Evolutionary conservation across 345 rosid genomes (phyloP).

Genomic region (Gossypium stocksii): DNA sequence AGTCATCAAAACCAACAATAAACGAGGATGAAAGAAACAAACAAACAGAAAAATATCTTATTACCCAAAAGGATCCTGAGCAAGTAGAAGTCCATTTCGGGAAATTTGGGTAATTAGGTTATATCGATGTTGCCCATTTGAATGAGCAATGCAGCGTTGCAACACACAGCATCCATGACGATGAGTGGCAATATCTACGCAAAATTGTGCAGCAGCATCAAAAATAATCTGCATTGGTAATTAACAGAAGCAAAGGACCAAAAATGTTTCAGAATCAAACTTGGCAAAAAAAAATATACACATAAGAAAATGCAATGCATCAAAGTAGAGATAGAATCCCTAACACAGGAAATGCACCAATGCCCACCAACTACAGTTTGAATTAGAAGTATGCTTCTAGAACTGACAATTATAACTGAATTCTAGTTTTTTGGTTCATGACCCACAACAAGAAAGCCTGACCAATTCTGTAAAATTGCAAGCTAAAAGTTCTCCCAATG

Average conservation of each 20-base stretch:
- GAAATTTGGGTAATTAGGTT: slow-evolving; percentile 48
- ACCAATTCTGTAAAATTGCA: not conserved
- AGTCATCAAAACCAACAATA: not conserved
- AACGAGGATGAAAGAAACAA: not conserved
- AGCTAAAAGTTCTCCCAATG: not conserved
- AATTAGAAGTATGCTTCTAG: not conserved
- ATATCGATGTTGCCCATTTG: slow-evolving; percentile 42
- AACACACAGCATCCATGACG: slow-evolving; percentile 73
- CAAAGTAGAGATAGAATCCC: not conserved
- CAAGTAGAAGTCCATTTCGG: slow-evolving; percentile 46
- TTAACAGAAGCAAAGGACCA: not conserved
- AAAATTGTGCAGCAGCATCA: slow-evolving; percentile 55
- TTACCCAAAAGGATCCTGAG: slow-evolving; percentile 80
- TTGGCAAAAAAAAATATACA: not conserved
- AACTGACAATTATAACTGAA: not conserved
- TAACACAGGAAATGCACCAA: not conserved
- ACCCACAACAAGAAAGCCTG: not conserved
- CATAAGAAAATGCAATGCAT: not conserved
- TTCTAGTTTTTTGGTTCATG: too few species aligned
- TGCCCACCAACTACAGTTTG: not conserved
- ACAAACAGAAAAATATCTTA: not conserved
- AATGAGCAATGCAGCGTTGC: slow-evolving; percentile 57
- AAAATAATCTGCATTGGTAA: slow-evolving; percentile 50
- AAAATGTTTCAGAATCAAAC: not conserved
- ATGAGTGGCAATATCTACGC: slow-evolving; percentile 66